Base-by-base conservation (phyloP, 2,329 filamentous ascomycete species). In the Xylaria digitata region DNA sequence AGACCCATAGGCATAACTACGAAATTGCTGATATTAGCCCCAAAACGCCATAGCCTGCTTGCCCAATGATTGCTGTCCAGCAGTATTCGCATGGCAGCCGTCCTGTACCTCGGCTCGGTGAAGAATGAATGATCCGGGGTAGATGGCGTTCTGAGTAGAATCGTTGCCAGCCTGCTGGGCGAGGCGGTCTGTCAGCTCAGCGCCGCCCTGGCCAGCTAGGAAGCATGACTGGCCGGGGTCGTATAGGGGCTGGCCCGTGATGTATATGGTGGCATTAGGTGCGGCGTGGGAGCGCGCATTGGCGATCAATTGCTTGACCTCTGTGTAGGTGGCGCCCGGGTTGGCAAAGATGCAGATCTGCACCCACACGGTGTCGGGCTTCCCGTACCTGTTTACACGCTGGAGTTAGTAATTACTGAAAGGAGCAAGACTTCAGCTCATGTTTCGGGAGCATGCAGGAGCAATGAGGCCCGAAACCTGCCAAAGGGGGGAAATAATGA, bases 231-330 rank as follows among this genome's bases (percentile, higher is more conserved):
- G 54, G n/a, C 54, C 74, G 1, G 67, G 53, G 26, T 72, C 67
- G 48, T 78, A 78, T 3, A 71, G 53, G n/a, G 76, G 75, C 71
- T 78, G 75, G 26, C 75, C 74, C 21, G 75, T 75, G 66, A 78
- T 70, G 48, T 72, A 76, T 26, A 77, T 73, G 15, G 70, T 66
- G 13, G 75, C 75, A 37, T 66, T 69, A 1, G 70, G 63, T 0
- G 73, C 70, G 7, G 75, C 68, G 63, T 76, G 75, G 52, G 71
- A 42, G 55, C 74, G 74, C 19, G 75, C 72, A 60, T 77, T 77
- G 58, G 72, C 68, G 61, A 78, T 71, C 50, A 77, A 53, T 66
- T 73, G 68, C 59, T 71, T 72, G 57, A 76, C 73, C 67, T 77
- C 76, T 56, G 70, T 68, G 67, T 71, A 72, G 37, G 74, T 76